These are phyloP conservation scores for Cryptosporidium ubiquitum DNA, from an alignment of 169 alveolate genomes.

Conservation along the genomic window DNA sequence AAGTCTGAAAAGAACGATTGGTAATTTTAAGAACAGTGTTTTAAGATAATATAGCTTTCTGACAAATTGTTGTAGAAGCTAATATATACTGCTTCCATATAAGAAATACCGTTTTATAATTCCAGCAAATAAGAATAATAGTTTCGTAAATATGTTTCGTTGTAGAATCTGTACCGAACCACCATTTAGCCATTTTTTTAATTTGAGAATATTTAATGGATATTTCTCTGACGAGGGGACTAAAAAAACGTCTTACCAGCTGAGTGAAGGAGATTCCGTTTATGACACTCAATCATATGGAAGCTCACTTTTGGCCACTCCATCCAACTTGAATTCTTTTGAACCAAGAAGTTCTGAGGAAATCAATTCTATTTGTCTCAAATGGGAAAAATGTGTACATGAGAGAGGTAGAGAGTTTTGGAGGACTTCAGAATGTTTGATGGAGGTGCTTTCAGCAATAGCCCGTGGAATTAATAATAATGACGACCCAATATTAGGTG, in stretches of 20 bases:
- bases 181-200: slow-evolving; percentile 67
- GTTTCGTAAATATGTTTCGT: slow-evolving; percentile 53
- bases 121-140: not conserved
- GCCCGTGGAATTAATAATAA: slow-evolving; percentile 85
- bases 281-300: slow-evolving; percentile 72
- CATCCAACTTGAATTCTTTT: slow-evolving; percentile 47
- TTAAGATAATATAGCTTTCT: not conserved
- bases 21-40: not conserved
- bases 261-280: slow-evolving; percentile 57
- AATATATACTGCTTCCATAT: not conserved
- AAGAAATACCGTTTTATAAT: not conserved
- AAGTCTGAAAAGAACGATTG: not conserved
- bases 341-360: slow-evolving; percentile 90
- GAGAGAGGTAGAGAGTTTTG: slow-evolving; percentile 90
- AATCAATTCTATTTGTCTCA: slow-evolving; percentile 84
- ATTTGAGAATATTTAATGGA: slow-evolving; percentile 62
- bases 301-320: slow-evolving; percentile 64
- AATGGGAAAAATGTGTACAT: slow-evolving; percentile 92
- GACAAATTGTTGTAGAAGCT: not conserved
- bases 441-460: slow-evolving; percentile 81
- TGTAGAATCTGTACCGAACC: slow-evolving; percentile 72
- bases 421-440: slow-evolving; percentile 86
- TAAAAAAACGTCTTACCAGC: slow-evolving; percentile 28
- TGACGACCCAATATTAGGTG: slow-evolving; percentile 91
- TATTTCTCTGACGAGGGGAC: slow-evolving; percentile 43